phyloP scores from a whole-genome alignment of 805 yeast species.

The Metschnikowia reukaufii region DNA sequence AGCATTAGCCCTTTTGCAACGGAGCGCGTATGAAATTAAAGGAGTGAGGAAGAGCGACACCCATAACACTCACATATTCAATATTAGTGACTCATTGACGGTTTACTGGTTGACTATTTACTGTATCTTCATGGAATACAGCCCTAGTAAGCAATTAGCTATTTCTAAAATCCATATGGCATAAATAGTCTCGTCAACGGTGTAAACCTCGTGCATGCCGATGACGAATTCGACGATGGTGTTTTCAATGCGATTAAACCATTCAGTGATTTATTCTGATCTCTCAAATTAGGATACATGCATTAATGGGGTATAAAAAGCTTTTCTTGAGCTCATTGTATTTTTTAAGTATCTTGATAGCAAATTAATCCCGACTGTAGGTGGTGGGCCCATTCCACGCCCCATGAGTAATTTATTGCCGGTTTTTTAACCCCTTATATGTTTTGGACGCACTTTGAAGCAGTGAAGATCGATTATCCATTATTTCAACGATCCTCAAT shows the following conservation, averaged over 20 bases:
- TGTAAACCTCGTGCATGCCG: background rate
- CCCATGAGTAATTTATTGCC: background rate
- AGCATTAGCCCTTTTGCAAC: background rate
- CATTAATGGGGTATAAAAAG: background rate
- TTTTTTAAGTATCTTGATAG: background rate
- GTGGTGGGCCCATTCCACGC: background rate
- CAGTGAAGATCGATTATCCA: background rate
- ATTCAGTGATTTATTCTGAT: background rate
- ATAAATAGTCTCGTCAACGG: background rate
- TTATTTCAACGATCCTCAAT: background rate
- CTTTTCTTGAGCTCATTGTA: background rate
- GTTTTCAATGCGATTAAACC: background rate
- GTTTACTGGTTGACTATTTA: background rate
- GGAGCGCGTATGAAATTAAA: background rate
- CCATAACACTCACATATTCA: background rate
- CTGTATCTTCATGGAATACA: background rate
- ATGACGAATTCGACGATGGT: constrained; percentile 1
- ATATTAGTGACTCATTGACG: background rate
- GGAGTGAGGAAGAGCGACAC: background rate
- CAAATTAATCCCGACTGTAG: background rate
- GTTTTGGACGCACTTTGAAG: background rate
- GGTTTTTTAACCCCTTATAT: background rate
- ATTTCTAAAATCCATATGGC: background rate
- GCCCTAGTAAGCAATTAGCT: background rate
- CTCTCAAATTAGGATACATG: background rate